These are phyloP conservation scores for Arachis hypogaea DNA, from an alignment of 306 rosid species.

Conservation along the genomic window DNA sequence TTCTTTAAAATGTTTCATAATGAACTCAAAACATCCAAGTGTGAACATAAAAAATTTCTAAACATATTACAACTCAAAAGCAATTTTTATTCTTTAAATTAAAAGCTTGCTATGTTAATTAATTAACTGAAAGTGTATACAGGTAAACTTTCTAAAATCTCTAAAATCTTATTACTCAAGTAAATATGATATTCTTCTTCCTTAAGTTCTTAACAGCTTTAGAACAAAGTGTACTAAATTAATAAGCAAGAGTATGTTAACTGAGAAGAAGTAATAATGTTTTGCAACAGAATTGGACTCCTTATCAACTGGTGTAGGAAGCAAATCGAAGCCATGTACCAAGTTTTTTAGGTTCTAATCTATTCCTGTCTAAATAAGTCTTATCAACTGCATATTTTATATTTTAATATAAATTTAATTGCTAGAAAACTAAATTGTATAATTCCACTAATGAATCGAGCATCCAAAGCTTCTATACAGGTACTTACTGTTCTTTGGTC, in stretches of 20 bases:
- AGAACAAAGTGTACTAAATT: conserved; percentile 43
- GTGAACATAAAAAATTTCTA: not conserved
- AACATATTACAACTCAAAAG: not conserved
- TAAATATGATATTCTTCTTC: not conserved
- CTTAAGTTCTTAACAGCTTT: conserved; percentile 25
- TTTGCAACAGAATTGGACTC: conserved; percentile 94
- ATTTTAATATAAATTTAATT: conserved; percentile 23
- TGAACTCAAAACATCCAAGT: not conserved
- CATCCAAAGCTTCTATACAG: conserved; percentile 60
- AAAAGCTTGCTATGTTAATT: not conserved
- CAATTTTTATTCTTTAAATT: not conserved
- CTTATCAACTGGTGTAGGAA: conserved; percentile 95
- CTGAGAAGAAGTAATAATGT: conserved; percentile 83
- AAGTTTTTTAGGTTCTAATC: conserved; percentile 99
- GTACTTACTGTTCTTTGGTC: conserved; percentile 52
- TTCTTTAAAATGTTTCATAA: not conserved
- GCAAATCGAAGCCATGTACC: conserved; percentile 99
- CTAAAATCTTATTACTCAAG: not conserved
- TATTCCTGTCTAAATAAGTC: conserved; percentile 63
- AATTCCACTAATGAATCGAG: conserved; percentile 52
- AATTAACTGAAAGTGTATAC: conserved; percentile 23
- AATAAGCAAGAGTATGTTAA: conserved; percentile 58
- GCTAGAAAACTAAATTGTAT: conserved; percentile 42
- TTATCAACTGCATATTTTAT: conserved; percentile 42
- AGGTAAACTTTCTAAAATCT: conserved; percentile 18